These are phyloP conservation scores for Scutellaria baicalensis DNA, from an alignment of 257 asterid species.

Conservation along the genomic window DNA sequence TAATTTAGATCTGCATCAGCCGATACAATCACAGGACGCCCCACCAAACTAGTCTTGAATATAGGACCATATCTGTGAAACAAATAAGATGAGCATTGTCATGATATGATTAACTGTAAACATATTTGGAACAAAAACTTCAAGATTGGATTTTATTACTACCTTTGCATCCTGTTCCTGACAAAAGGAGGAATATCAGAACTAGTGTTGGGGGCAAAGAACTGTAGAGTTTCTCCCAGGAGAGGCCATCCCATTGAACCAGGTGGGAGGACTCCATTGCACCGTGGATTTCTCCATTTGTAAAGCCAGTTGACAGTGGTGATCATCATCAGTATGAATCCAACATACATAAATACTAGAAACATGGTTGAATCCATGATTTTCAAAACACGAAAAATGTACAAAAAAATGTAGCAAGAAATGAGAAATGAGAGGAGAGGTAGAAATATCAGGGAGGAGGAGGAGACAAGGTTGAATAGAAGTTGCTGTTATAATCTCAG, in stretches of 20 bases:
- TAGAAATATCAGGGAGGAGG: neutral
- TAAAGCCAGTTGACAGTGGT: slow-evolving; percentile 39
- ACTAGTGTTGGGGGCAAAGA: slow-evolving; percentile 43
- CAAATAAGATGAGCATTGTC: neutral
- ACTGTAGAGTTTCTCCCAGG: slow-evolving; percentile 59
- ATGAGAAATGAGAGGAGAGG: neutral
- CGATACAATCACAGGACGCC: slow-evolving; percentile 62
- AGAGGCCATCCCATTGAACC: slow-evolving; percentile 92
- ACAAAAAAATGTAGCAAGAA: neutral
- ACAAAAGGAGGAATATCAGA: slow-evolving; percentile 64
- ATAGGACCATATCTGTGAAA: slow-evolving; percentile 59
- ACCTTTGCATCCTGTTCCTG: slow-evolving; percentile 60
- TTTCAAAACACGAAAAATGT: neutral
- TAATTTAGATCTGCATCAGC: slow-evolving; percentile 76
- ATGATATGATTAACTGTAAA: neutral
- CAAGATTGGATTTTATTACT: neutral
- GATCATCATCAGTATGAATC: slow-evolving; percentile 12
- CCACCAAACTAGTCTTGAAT: slow-evolving; percentile 69
- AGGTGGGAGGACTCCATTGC: slow-evolving; percentile 74
- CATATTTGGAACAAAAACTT: neutral
- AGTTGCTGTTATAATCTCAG: slow-evolving; percentile 48
- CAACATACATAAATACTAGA: slow-evolving; percentile 26
- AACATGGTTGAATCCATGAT: slow-evolving; percentile 26
- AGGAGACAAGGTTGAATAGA: slow-evolving; percentile 38
- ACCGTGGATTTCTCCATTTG: slow-evolving; percentile 61